Evolutionary conservation across 2,329 filamentous ascomycete species (phyloP), one percentile per base, ranked within the genome.

Genomic region (Xylaria polymorpha): DNA sequence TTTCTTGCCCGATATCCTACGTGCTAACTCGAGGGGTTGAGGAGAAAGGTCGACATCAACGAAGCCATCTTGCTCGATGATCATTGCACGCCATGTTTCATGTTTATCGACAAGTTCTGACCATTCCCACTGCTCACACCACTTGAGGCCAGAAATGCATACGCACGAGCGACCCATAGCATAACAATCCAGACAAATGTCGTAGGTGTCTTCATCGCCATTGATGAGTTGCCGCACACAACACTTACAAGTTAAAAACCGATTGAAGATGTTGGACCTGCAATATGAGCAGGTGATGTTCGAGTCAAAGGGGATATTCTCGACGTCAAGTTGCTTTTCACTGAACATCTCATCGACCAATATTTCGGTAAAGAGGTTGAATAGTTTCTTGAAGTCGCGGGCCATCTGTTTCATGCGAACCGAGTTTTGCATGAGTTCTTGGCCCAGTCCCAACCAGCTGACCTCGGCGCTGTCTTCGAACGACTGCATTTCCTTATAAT

Each of bases 151-250:
- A 3, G 94, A 97, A 60, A 97, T 87, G 77, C 96, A 99, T 3
- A 88, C 89, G 78, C 96, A 99, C 55, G 94, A 97, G 61, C 96
- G 89, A 25, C 96, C 96, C 92, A 98, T 97, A n/a, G 90, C 92
- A 77, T 97, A 99, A 78, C 96, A 99, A 74, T 99, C 96, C 92
- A 99, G 94, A 77, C 96, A 99, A 25, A 99, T 87, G 79, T 99
- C 96, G 78, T 98, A 99, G 0, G 93, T 93, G 77, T 98, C 93
- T 64, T 94, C 91, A 18, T 86, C 88, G 39, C 90, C 92, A 68
- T 87, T 87, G 12, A 87, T 83, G 22, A 93, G 84, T 58, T 86
- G 84, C 43, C 91, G 86, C 55, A 93, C 87, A 79, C 96, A 99
- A 62, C 90, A 88, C 67, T 93, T 93, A 83, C 96, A 99, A 3